A percentile compares a stretch with the other conserved stretches of the same genome.
These are phyloP conservation scores for Malassezia caprae DNA, from an alignment of 1,284 basidiomycete genomes.

Conservation along the genomic window DNA sequence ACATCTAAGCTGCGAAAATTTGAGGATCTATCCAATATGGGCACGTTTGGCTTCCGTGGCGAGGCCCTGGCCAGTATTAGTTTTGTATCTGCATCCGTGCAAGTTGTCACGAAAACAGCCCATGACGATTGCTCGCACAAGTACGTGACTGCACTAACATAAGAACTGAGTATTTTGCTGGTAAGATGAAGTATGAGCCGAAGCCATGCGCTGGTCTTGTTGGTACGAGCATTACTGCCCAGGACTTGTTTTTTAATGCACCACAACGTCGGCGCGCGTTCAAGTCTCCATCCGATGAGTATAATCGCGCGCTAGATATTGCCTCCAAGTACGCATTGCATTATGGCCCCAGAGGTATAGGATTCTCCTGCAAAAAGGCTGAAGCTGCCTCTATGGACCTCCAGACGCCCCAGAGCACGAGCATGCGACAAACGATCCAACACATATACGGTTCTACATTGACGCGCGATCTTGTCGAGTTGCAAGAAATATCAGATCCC, in stretches of 20 bases:
- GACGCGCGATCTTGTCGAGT: conserved; percentile 65
- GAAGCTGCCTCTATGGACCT: conserved; percentile 55
- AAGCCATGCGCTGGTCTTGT: conserved; percentile 87
- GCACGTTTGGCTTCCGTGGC: conserved; percentile 92
- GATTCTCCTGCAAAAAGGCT: conserved; percentile 78
- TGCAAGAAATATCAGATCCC: conserved; percentile 28
- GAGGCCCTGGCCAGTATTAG: conserved; percentile 95
- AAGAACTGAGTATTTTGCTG: conserved; percentile 35
- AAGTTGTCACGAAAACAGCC: conserved; percentile 66
- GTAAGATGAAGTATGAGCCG: conserved; percentile 50
- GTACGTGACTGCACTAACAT: conserved; percentile 9
- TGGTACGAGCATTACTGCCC: conserved; percentile 84
- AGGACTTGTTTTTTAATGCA: conserved; percentile 91
- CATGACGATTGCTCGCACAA: conserved; percentile 34
- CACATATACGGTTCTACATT: conserved; percentile 71
- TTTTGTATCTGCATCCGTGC: conserved; percentile 72
- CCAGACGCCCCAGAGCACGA: conserved; percentile 60
- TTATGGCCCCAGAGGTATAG: conserved; percentile 53
- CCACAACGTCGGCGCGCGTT: conserved; percentile 78
- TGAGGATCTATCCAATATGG: conserved; percentile 71
- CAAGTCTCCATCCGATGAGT: conserved; percentile 79
- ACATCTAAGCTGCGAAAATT: conserved; percentile 85
- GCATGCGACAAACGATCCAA: conserved; percentile 62
- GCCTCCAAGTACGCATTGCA: conserved; percentile 74
- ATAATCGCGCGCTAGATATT: conserved; percentile 79